Evolutionary conservation across 345 rosid genomes (phyloP).

Genomic region (Orychophragmus violaceus): DNA sequence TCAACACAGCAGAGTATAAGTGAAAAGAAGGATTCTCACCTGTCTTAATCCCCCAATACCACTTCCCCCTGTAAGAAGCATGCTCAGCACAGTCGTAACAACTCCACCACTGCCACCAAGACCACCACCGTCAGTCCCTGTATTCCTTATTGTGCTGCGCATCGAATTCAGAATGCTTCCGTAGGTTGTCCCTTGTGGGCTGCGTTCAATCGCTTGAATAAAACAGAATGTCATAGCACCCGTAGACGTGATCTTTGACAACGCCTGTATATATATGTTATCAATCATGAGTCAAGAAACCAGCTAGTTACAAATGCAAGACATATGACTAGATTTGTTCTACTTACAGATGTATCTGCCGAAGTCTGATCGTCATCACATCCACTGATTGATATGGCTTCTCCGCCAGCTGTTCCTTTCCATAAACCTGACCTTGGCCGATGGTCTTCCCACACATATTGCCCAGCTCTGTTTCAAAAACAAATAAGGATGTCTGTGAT

Average conservation of each 20-base stretch:
- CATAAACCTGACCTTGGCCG: slow-evolving; percentile 74
- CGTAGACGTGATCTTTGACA: slow-evolving; percentile 72
- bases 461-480: slow-evolving; percentile 45
- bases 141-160: slow-evolving; percentile 57
- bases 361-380: slow-evolving; percentile 93
- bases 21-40: slow-evolving; percentile 31
- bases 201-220: slow-evolving; percentile 73
- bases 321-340: not conserved
- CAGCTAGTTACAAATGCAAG: not conserved
- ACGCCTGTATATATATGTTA: slow-evolving; percentile 39
- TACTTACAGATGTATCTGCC: slow-evolving; percentile 79
- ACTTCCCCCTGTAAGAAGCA: slow-evolving; percentile 74
- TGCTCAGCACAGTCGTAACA: slow-evolving; percentile 59
- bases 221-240: slow-evolving; percentile 92
- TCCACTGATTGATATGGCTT: slow-evolving; percentile 75
- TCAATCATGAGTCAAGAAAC: slow-evolving; percentile 6
- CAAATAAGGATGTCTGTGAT: not conserved
- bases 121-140: slow-evolving; percentile 35
- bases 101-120: slow-evolving; percentile 46
- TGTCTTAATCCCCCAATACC: slow-evolving; percentile 51
- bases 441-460: slow-evolving; percentile 77
- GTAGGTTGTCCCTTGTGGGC: slow-evolving; percentile 57
- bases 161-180: slow-evolving; percentile 66
- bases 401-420: slow-evolving; percentile 93
- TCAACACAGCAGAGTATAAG: not conserved